Percentiles rank a stretch among this genome's conserved stretches.
Evolutionary conservation across 2,329 filamentous ascomycete genomes (phyloP).

Genomic region (Penicillium sp.): DNA sequence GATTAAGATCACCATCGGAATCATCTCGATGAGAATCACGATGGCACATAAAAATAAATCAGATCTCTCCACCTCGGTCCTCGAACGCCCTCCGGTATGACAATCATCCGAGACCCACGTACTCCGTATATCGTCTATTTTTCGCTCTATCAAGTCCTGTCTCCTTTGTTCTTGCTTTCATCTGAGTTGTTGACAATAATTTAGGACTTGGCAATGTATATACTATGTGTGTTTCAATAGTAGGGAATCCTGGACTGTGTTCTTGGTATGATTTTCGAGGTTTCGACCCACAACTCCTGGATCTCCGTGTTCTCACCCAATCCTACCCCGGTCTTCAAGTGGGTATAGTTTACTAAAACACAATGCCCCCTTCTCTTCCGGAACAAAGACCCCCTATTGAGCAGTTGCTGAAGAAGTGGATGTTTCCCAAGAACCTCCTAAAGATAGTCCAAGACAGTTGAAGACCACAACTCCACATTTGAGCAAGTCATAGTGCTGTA

Average conservation of each 20-base stretch:
- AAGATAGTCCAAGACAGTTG: not conserved
- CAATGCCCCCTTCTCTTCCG: not conserved
- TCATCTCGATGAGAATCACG: not conserved
- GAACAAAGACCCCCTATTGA: not conserved
- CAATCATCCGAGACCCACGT: not conserved
- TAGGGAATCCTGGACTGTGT: not conserved
- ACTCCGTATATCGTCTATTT: not conserved
- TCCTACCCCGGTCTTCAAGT: conserved; percentile 1
- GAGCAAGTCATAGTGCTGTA: not conserved
- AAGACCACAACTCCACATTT: not conserved
- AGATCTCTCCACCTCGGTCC: not conserved
- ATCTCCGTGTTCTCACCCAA: conserved; percentile 1
- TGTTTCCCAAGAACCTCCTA: not conserved
- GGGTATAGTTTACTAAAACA: not conserved
- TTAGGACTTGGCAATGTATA: not conserved
- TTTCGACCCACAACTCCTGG: no score
- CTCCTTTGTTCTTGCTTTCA: not conserved
- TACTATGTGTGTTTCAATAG: not conserved
- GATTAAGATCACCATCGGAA: conserved; percentile 4
- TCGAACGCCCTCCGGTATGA: not conserved
- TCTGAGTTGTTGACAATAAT: not conserved
- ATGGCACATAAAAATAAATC: conserved; percentile 2
- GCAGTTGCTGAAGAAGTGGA: not conserved
- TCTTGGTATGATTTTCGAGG: no score
- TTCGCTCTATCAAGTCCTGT: conserved; percentile 1